These are phyloP conservation scores for Cladosporium cucumerinum DNA, from an alignment of 2,329 filamentous ascomycete species.

Conservation along the genomic window DNA sequence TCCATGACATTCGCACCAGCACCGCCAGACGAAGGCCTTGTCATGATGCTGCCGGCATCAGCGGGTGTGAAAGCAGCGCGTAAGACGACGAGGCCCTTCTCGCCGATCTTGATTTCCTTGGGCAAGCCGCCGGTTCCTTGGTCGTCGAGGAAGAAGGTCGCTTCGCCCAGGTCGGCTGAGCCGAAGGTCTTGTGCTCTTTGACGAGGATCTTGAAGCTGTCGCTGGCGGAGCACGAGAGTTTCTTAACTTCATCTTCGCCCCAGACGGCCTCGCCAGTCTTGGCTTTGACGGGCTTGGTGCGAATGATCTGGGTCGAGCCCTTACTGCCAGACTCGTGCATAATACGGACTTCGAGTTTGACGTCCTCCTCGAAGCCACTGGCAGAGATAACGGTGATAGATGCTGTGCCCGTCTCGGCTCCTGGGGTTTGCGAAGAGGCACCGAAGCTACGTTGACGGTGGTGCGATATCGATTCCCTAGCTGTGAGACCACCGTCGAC, in stretches of 20 bases:
- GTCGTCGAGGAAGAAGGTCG: slow-evolving; percentile 89
- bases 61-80: slow-evolving; percentile 30
- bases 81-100: slow-evolving; percentile 67
- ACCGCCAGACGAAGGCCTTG: slow-evolving; percentile 20
- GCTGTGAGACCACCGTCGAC: slow-evolving; percentile 25
- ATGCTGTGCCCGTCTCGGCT: slow-evolving; percentile 69
- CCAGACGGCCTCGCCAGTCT: slow-evolving; percentile 63
- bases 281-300: slow-evolving; percentile 82
- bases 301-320: slow-evolving; percentile 78
- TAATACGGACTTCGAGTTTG: slow-evolving; percentile 35
- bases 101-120: slow-evolving; percentile 71
- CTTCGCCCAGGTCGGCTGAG: slow-evolving; percentile 81
- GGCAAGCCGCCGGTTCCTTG: slow-evolving; percentile 62
- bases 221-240: slow-evolving; percentile 72
- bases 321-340: slow-evolving; percentile 49
- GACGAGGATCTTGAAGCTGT: slow-evolving; percentile 80
- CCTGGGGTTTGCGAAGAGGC: slow-evolving; percentile 25
- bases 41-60: slow-evolving; percentile 24
- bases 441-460: slow-evolving; percentile 47
- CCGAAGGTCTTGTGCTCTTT: slow-evolving; percentile 84
- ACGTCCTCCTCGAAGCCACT: slow-evolving; percentile 62
- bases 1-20: background rate
- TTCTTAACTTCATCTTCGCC: slow-evolving; percentile 60
- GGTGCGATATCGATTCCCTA: slow-evolving; percentile 34
- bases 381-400: slow-evolving; percentile 75